Evolutionary conservation across 768 basidiomycete species (phyloP), one percentile per base, ranked within the genome.

Genomic region (Russula emetica): DNA sequence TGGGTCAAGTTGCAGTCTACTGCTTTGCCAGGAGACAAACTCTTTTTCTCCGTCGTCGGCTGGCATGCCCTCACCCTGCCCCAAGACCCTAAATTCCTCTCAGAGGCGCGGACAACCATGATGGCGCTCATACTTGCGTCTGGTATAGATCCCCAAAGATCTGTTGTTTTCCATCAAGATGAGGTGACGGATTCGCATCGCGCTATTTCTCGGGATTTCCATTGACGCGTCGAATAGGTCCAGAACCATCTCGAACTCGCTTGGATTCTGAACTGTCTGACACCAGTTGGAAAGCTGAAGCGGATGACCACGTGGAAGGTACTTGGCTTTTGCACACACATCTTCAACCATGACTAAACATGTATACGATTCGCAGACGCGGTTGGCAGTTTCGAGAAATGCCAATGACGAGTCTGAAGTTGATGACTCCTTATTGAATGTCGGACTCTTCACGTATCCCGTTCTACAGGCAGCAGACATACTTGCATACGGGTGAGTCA

Each of bases 221-320:
- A 47, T 85, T 98, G 68, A 92, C 92, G 2, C 97, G 98, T 74
- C 96, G 1, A 38, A 60, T 38, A 96, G 93, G 92, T 94, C 60
- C 85, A 79, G 58, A 80, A 88, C 65, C 95, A 98, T 71, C 81
- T 86, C 0, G 94, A 98, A 68, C 76, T 97, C 20, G 87, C 90
- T 3, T 98, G 95, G 96, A 85, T 95, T 54, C 73, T 98, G 62
- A 90, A 83, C 67, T 96, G 93, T 69, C 76, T 94, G 36, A 88
- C 92, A 0, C 87, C 93, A 0, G 79, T 95, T 24, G 92, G 93
- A 11, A 86, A 85, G 68, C 76, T 98, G 11, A 83, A 85, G 45
- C 76, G 94, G 49, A 97, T 98, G 96, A 98, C 94, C 5, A 94
- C 92, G 0, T 98, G 95, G 94, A 98, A 98, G 84, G 93, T 90